These are phyloP conservation scores for Fagus crenata DNA, from an alignment of 306 rosid species.

Conservation along the genomic window DNA sequence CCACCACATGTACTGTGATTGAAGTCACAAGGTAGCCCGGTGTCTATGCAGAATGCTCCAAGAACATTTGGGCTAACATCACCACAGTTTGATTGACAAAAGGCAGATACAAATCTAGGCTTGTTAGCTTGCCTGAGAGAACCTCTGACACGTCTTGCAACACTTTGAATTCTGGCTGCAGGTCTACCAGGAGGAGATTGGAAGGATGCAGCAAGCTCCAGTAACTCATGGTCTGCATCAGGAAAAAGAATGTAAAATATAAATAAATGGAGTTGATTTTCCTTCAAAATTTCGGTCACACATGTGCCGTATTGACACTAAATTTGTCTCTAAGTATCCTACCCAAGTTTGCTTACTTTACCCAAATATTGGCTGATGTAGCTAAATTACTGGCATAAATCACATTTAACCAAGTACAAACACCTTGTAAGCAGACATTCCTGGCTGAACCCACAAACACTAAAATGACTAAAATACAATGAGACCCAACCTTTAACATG, in stretches of 20 bases:
- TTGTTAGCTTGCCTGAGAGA: constrained; percentile 50
- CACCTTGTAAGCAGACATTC: neutral
- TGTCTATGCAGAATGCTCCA: constrained; percentile 77
- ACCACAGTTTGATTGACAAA: constrained; percentile 90
- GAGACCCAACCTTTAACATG: constrained; percentile 16
- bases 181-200: constrained; percentile 62
- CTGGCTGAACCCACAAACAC: neutral
- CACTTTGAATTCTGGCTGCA: constrained; percentile 47
- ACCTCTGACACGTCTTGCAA: constrained; percentile 72
- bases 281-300: neutral
- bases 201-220: constrained; percentile 75
- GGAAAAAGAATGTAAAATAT: constrained; percentile 17
- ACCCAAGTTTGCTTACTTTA: too few species aligned
- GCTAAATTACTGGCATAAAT: neutral
- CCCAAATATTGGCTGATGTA: neutral
- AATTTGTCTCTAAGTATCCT: neutral
- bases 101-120: constrained; percentile 77
- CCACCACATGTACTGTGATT: constrained; percentile 96
- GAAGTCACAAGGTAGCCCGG: constrained; percentile 89
- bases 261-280: neutral
- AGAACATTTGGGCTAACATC: constrained; percentile 94
- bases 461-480: neutral
- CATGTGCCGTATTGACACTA: neutral
- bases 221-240: constrained; percentile 62
- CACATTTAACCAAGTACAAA: neutral